Evolutionary conservation across 768 basidiomycete species (phyloP).

Genomic region (Lactifluus volemus): DNA sequence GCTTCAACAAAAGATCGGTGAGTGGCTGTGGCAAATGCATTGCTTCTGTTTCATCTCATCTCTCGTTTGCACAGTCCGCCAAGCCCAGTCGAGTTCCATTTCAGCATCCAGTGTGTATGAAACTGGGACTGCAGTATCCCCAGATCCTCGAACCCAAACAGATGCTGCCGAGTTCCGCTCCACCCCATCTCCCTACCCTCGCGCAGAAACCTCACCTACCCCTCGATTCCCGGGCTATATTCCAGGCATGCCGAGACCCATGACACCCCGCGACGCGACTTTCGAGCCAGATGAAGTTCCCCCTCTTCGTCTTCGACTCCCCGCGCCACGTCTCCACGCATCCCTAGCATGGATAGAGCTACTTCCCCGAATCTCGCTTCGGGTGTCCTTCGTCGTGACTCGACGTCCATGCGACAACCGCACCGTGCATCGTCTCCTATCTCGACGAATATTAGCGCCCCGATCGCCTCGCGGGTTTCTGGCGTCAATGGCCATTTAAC

Average conservation of each 20-base stretch:
- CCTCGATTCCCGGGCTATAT: conserved; percentile 72
- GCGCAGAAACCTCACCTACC: conserved; percentile 43
- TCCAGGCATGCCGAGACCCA: conserved; percentile 84
- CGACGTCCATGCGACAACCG: conserved; percentile 37
- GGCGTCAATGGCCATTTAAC: conserved; percentile 58
- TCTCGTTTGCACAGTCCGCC: not conserved
- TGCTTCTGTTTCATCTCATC: not conserved
- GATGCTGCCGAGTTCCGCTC: conserved; percentile 44
- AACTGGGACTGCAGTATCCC: conserved; percentile 62
- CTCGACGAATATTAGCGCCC: conserved; percentile 29
- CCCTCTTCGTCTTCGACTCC: conserved; percentile 66
- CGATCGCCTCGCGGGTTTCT: conserved; percentile 33
- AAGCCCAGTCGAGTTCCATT: not conserved
- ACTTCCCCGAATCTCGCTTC: conserved; percentile 32
- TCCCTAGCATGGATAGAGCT: conserved; percentile 26
- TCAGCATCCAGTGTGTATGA: conserved; percentile 36
- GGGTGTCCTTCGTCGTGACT: conserved; percentile 43
- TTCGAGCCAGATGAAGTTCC: conserved; percentile 64
- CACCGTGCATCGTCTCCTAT: conserved; percentile 42
- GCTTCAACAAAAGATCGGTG: conserved; percentile 12
- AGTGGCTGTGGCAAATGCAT: conserved; percentile 1
- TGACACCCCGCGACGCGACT: conserved; percentile 71
- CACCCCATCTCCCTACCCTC: conserved; percentile 49
- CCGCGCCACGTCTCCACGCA: conserved; percentile 61
- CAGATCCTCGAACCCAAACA: conserved; percentile 42